Evolutionary conservation across 164 flowering plant species (phyloP).

Genomic region (Vitis vinifera): ASM3070453v1 NC_081816.1:5582501-5583000

Average conservation of each 20-base stretch:
- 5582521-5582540: too few relatives aligned
- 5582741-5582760: neutral
- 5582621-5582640: constrained; percentile 3
- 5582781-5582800: neutral
- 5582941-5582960: too few relatives aligned
- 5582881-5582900: too few relatives aligned
- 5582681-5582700: neutral
- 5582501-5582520: too few relatives aligned
- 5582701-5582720: constrained; percentile 1
- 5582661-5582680: constrained; percentile 3
- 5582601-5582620: neutral
- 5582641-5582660: neutral
- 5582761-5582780: neutral
- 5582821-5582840: neutral
- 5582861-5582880: neutral
- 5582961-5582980: too few relatives aligned
- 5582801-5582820: neutral
- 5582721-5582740: neutral
- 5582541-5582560: too few relatives aligned
- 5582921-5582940: too few relatives aligned
- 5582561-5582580: too few relatives aligned
- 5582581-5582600: too few relatives aligned
- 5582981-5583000: too few relatives aligned
- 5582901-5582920: too few relatives aligned
- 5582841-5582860: neutral